Evolutionary conservation across 495 filamentous ascomycete species (phyloP).

Genomic region (Cryomyces minteri): DNA sequence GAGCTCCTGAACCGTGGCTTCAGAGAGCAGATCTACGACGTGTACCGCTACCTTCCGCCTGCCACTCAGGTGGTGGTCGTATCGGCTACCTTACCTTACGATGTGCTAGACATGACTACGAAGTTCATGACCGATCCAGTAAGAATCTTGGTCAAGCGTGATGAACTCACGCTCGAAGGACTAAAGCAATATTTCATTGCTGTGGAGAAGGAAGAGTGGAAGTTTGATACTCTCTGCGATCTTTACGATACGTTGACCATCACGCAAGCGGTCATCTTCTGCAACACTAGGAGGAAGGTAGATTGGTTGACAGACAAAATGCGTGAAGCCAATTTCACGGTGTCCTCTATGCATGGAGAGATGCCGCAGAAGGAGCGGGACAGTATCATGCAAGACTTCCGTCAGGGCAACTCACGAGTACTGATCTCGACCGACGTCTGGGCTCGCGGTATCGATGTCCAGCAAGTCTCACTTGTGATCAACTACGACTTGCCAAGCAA

Average conservation of each 20-base stretch:
- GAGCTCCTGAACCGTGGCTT: slow-evolving; percentile 83
- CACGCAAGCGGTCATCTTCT: slow-evolving; percentile 99
- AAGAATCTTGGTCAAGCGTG: slow-evolving; percentile 97
- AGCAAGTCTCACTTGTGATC: slow-evolving; percentile 98
- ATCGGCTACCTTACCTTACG: slow-evolving; percentile 91
- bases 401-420: slow-evolving; percentile 86
- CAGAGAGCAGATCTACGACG: slow-evolving; percentile 98
- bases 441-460: slow-evolving; percentile 96
- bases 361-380: slow-evolving; percentile 98
- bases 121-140: slow-evolving; percentile 99
- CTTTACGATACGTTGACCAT: slow-evolving; percentile 98
- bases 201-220: slow-evolving; percentile 99
- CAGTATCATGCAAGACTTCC: slow-evolving; percentile 98
- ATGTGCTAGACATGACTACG: slow-evolving; percentile 97
- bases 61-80: slow-evolving; percentile 96
- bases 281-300: slow-evolving; percentile 97
- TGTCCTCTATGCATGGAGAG: slow-evolving; percentile 96
- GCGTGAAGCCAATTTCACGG: slow-evolving; percentile 93
- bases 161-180: slow-evolving; percentile 94
- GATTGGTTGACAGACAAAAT: slow-evolving; percentile 99
- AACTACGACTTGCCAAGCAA: slow-evolving; percentile 98
- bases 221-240: slow-evolving; percentile 98
- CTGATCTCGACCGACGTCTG: slow-evolving; percentile 97
- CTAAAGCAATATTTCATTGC: slow-evolving; percentile 99
- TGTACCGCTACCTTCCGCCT: slow-evolving; percentile 90